A percentile compares a stretch with the other conserved stretches of the same genome.
phyloP scores from a whole-genome alignment of 371 early-diverging fungal species.

The Mortierella sp. region DNA sequence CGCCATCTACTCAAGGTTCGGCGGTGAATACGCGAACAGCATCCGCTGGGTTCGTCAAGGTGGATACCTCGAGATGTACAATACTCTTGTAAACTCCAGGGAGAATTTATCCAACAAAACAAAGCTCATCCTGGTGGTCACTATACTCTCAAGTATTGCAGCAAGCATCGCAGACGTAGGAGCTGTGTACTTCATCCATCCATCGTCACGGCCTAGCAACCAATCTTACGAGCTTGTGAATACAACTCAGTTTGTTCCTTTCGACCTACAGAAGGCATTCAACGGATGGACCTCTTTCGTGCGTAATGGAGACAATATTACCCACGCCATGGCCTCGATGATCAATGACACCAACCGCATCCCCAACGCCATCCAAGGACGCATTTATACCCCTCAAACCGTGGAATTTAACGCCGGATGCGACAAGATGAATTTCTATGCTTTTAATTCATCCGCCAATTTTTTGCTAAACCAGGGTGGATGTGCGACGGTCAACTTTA shows the following conservation, averaged over 20 bases:
- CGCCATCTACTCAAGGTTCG: constrained; percentile 23
- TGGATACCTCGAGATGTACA: constrained; percentile 19
- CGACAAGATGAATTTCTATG: neutral
- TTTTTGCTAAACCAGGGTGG: neutral
- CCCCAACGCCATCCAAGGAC: neutral
- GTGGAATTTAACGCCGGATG: constrained; percentile 9
- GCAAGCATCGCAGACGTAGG: constrained; percentile 16
- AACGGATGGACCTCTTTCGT: constrained; percentile 2
- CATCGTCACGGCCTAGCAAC: neutral
- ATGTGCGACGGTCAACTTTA: neutral
- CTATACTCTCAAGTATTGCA: neutral
- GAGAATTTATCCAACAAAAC: neutral
- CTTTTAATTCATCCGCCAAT: neutral
- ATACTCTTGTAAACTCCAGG: constrained; percentile 14
- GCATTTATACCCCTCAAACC: constrained; percentile 8
- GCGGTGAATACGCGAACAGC: constrained; percentile 22
- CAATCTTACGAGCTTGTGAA: neutral
- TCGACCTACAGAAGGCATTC: neutral
- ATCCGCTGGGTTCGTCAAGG: constrained; percentile 29
- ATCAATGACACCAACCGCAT: constrained; percentile 17
- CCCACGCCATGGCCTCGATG: neutral
- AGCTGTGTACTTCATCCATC: constrained; percentile 7
- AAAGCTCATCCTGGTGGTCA: constrained; percentile 2
- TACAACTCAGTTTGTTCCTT: neutral
- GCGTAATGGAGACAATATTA: constrained; percentile 6